Conservation (phyloP, 345 rosid genomes). For the Eutrema heterophyllum region DNA sequence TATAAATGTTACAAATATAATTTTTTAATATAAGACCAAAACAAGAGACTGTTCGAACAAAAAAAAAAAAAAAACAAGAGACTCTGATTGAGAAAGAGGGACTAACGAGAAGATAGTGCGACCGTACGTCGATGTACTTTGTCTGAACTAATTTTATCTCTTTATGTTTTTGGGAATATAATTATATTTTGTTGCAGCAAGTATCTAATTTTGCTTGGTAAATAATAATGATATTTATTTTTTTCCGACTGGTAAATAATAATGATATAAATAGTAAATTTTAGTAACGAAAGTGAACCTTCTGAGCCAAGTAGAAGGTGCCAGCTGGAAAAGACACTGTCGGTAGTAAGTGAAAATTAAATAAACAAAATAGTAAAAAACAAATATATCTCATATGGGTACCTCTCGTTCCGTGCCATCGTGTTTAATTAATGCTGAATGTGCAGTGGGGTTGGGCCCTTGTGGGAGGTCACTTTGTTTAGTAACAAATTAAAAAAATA, state of each 20-base stretch:
- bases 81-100: constrained; percentile 2
- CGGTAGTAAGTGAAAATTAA: constrained; percentile 20
- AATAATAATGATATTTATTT: no score
- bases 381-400: constrained; percentile 19
- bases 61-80: constrained; percentile 10
- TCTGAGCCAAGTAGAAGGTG: constrained; percentile 12
- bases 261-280: constrained; percentile 1
- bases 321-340: constrained; percentile 26
- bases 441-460: constrained; percentile 31
- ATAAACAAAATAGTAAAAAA: not conserved
- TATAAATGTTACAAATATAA: not conserved
- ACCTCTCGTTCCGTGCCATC: constrained; percentile 34
- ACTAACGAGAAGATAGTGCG: not conserved
- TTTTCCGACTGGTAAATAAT: no score
- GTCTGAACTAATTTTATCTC: not conserved
- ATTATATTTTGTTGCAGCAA: not conserved
- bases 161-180: not conserved
- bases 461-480: constrained; percentile 26
- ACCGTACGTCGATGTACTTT: constrained; percentile 30
- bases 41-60: constrained; percentile 11
- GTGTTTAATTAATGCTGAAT: constrained; percentile 27
- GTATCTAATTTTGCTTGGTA: not conserved
- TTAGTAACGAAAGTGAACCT: constrained; percentile 4
- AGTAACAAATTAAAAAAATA: not conserved
- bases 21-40: not conserved